phyloP scores from a whole-genome alignment of 306 rosid species.

The Lagenaria siceraria region DNA sequence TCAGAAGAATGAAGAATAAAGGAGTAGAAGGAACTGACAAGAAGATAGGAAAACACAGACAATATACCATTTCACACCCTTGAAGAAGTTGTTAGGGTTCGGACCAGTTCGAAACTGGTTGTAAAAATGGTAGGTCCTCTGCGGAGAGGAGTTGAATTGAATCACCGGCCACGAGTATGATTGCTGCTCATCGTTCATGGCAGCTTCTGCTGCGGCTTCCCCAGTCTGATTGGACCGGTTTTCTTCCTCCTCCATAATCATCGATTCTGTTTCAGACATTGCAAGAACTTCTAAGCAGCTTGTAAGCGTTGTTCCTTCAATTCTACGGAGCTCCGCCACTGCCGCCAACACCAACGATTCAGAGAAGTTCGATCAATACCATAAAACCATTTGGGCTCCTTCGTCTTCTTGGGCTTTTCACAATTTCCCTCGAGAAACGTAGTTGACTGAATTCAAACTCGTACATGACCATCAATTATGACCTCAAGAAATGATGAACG shows the following conservation, averaged over 20 bases:
- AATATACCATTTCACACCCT: constrained; percentile 68
- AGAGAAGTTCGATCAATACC: not conserved
- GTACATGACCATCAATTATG: not conserved
- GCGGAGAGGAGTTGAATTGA: constrained; percentile 51
- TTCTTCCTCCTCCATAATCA: not conserved
- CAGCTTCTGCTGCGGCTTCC: not conserved
- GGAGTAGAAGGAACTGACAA: not conserved
- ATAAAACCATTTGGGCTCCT: not conserved
- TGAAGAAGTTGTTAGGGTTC: constrained; percentile 80
- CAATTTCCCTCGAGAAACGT: not conserved
- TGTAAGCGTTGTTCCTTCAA: not conserved
- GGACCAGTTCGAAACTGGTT: constrained; percentile 51
- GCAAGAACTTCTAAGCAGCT: not conserved
- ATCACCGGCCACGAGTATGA: constrained; percentile 39
- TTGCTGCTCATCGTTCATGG: constrained; percentile 6
- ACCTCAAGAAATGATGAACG: too few species aligned
- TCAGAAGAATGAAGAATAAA: not conserved
- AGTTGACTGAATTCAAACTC: not conserved
- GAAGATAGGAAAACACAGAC: not conserved
- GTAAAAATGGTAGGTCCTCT: constrained; percentile 57
- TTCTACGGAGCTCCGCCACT: not conserved
- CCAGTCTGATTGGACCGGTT: not conserved
- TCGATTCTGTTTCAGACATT: constrained; percentile 5
- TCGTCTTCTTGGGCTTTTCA: not conserved
- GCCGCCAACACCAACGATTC: constrained; percentile 1